Base-by-base conservation (phyloP, 2,329 filamentous ascomycete genomes). In the Sporothrix pallida region DNA sequence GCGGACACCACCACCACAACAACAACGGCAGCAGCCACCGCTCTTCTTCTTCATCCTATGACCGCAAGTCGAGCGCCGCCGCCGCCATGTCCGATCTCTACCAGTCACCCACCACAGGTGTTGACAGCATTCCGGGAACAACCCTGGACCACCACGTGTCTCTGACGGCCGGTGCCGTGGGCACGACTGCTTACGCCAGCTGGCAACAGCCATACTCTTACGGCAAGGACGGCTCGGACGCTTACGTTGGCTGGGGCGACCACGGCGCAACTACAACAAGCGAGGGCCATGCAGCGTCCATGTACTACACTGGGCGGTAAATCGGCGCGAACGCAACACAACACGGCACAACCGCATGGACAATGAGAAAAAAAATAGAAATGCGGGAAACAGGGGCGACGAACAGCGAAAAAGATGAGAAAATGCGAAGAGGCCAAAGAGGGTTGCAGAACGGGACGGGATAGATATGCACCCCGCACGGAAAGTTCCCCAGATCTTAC, bases 201-300 rank as follows among this genome's bases (percentile, higher is more conserved):
- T 87, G 86, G 86, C 83, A 83, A 48, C 83, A 84, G 63, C 80
- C 82, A 42, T 85, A 84, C 70, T 77, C 82, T n/a, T 86, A 84
- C 75, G 72, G 80, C 37, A 84, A 81, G 76, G 70, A 56, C 23
- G 72, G 78, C 5, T 74, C 75, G 42, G 84, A 82, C 3, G 74
- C 79, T 2, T 86, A 83, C 75, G 79, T 79, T 13, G 79, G 78
- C n/a, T 84, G 83, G 82, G 76, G 70, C 54, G 79, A 77, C 63
- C 80, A 75, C 67, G 75, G 60, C 70, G 78, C 79, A 23, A 72
- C 76, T 2, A 73, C 78, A 9, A 54, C 75, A 9, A 76, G 75
- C n/a, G 78, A 80, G n/a, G 77, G 76, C 54, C 76, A 77, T 31
- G 76, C 78, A 1, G 63, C 74, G 20, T 76, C 78, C 71, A 78